Conservation (phyloP, 2,329 filamentous ascomycete species). For the Colletotrichum neosansevieriae region DNA sequence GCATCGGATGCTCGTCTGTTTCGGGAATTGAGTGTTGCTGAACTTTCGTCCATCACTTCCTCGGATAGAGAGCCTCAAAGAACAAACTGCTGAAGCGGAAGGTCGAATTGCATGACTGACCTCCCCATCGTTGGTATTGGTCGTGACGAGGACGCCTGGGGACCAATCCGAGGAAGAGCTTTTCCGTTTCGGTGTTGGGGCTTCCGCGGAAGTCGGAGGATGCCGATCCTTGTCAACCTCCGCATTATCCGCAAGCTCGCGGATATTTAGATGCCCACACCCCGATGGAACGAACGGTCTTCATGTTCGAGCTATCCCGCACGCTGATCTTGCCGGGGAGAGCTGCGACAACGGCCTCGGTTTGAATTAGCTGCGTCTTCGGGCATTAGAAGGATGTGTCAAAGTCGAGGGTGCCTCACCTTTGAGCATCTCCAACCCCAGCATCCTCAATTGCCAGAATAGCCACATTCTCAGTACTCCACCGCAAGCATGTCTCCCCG, state of each 20-base stretch:
- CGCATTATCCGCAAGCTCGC: slow-evolving; percentile 14
- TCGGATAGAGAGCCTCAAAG: not conserved
- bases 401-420: not conserved
- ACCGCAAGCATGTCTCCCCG: slow-evolving; percentile 44
- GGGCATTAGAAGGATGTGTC: not conserved
- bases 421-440: not conserved
- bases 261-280: slow-evolving; percentile 13
- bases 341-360: not conserved
- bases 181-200: slow-evolving; percentile 14
- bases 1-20: slow-evolving; percentile 2
- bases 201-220: not conserved
- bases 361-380: not conserved
- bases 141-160: not conserved
- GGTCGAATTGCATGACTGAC: not conserved
- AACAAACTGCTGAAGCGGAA: not conserved
- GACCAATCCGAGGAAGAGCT: slow-evolving; percentile 11
- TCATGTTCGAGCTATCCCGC: not conserved
- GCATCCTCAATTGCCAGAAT: not conserved
- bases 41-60: slow-evolving; percentile 9
- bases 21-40: not conserved
- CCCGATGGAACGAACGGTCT: not conserved
- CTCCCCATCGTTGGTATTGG: not conserved
- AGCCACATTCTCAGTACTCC: not conserved
- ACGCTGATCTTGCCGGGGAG: not conserved
- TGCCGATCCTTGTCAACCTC: slow-evolving; percentile 22